Percentiles rank a stretch among this genome's conserved stretches.
phyloP scores from a whole-genome alignment of 768 basidiomycete species.

The Leccinum olivaceopallidum region DNA sequence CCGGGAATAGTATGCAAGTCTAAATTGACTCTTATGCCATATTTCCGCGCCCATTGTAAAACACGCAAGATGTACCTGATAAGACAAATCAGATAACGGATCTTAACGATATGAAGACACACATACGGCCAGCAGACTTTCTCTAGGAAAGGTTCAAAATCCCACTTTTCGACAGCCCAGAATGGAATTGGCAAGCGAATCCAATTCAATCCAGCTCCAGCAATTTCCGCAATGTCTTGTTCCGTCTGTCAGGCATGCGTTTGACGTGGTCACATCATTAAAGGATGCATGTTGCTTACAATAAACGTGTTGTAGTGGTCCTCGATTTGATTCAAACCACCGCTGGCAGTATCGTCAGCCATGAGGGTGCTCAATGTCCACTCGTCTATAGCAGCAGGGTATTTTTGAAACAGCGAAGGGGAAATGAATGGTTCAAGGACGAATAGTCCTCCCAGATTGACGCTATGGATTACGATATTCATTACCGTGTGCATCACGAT shows the following conservation, averaged over 20 bases:
- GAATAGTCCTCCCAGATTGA: slow-evolving; percentile 77
- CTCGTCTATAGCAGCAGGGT: slow-evolving; percentile 59
- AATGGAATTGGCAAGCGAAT: slow-evolving; percentile 78
- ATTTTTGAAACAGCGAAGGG: slow-evolving; percentile 62
- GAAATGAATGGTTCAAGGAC: slow-evolving; percentile 79
- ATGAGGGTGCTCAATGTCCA: slow-evolving; percentile 67
- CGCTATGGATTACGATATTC: slow-evolving; percentile 34
- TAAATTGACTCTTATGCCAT: slow-evolving; percentile 80
- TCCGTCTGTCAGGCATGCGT: slow-evolving; percentile 59
- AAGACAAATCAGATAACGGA: slow-evolving; percentile 2
- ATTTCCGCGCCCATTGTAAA: slow-evolving; percentile 84
- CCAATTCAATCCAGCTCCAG: slow-evolving; percentile 86
- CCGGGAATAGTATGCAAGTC: slow-evolving; percentile 83
- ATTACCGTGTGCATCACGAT: slow-evolving; percentile 4
- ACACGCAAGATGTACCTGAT: slow-evolving; percentile 71
- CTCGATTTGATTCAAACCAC: slow-evolving; percentile 67
- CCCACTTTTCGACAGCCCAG: slow-evolving; percentile 82
- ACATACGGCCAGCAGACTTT: slow-evolving; percentile 73
- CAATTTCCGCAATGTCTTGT: slow-evolving; percentile 86
- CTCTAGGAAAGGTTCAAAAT: slow-evolving; percentile 74
- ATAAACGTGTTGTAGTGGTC: slow-evolving; percentile 84
- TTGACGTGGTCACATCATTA: background rate
- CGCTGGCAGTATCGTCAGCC: slow-evolving; percentile 60
- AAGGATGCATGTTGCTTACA: slow-evolving; percentile 42
- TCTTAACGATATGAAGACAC: slow-evolving; percentile 2